phyloP scores from a whole-genome alignment of 2,329 filamentous ascomycete genomes.

The Keithomyces neogunnii region DNA sequence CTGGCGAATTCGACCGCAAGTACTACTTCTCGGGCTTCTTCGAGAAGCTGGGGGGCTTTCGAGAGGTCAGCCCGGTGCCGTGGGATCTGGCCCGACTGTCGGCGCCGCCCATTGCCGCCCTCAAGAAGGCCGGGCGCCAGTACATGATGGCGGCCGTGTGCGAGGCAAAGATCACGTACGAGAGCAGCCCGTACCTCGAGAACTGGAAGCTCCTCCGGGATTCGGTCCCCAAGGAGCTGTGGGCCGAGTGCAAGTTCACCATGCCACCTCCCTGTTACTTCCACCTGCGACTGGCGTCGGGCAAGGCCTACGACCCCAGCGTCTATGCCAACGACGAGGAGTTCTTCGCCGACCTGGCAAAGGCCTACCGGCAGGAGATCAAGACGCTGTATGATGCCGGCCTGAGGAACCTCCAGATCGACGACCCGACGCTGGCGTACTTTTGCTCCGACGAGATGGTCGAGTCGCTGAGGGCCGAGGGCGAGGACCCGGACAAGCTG shows the following conservation, averaged over 20 bases:
- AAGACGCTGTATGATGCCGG: conserved; percentile 46
- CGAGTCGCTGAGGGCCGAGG: conserved; percentile 45
- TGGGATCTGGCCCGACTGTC: conserved; percentile 28
- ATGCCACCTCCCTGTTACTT: conserved; percentile 62
- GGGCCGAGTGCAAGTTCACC: conserved; percentile 59
- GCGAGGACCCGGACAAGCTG: conserved; percentile 54
- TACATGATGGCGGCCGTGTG: conserved; percentile 32
- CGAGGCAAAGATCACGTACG: conserved; percentile 33
- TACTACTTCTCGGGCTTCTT: conserved; percentile 42
- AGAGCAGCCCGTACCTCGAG: conserved; percentile 32
- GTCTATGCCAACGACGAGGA: conserved; percentile 44
- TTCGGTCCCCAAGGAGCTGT: conserved; percentile 46
- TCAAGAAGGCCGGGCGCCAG: conserved; percentile 28
- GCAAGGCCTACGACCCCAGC: conserved; percentile 42
- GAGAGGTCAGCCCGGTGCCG: conserved; percentile 27
- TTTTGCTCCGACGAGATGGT: conserved; percentile 64
- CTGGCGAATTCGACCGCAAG: conserved; percentile 57
- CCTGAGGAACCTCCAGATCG: conserved; percentile 49
- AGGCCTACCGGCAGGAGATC: conserved; percentile 46
- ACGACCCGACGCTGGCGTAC: conserved; percentile 55
- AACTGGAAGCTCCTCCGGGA: conserved; percentile 31
- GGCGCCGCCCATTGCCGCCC: conserved; percentile 29
- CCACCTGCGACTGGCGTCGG: conserved; percentile 44
- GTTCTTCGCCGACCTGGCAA: conserved; percentile 49
- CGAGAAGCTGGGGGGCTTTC: conserved; percentile 34